Evolutionary conservation across 73 alveolate genomes (phyloP), one percentile per base, ranked within the genome.

Genomic region (Tetrahymena malaccensis): DNA sequence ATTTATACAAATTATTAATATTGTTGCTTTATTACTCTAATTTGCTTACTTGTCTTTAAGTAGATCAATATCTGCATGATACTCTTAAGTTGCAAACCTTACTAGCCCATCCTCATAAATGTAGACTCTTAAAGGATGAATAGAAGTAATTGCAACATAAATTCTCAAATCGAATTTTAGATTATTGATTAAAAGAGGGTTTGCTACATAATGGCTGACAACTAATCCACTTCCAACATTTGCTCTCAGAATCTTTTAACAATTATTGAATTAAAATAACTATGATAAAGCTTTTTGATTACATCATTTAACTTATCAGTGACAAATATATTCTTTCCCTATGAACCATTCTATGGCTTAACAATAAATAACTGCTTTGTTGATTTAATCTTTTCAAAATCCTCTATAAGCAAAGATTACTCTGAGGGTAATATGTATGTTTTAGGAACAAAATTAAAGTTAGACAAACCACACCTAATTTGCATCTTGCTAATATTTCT

Each of bases 51-150:
- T 70, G 8, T 70, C 89, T 31, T 70, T 70, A 22, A 70, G 37
- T 11, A 25, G 97, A 58, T 84, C 94, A 27, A 94, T 43, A 85
- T 94, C 96, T 21, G 85, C 58, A 94, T 93, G 94, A 40, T 97
- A 97, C 8, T 95, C 94, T 93, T 97, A 98, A 89, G 97, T 97
- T 13, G 99, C 99, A 94, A 97, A 97, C 94, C 99, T 84, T 34
- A 98, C 99, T 84, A 98, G 95, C 15, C 99, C 99, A 96, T 98
- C 99, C 96, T 98, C 94, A 93, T 97, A 98, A 34, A 98, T 97
- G 94, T 98, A 98, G 15, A 98, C 98, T 95, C 98, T 97, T 44
- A 98, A 94, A 83, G 99, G 99, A 58, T 97, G 97, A 83, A 98
- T 96, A n/a, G 99, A 96, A n/a, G 99, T 96, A 12, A 98, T 98